These are phyloP conservation scores for Zygotorulaspora sp. DNA, from an alignment of 805 yeast genomes.

Conservation along the genomic window DNA sequence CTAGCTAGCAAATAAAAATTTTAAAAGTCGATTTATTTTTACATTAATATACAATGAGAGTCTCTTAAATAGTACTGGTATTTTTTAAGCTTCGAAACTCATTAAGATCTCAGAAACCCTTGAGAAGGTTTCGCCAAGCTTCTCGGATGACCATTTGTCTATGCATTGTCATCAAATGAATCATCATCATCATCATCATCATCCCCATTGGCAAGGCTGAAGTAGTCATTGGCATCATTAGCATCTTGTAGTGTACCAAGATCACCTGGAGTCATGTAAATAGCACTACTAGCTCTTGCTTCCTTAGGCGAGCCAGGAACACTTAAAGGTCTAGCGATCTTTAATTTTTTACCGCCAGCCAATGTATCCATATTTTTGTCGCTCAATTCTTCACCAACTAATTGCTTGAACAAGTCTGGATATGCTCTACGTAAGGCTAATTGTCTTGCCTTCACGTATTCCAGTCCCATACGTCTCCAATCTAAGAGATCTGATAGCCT, in stretches of 20 bases:
- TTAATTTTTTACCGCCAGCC: slow-evolving; percentile 45
- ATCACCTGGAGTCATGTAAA: slow-evolving; percentile 96
- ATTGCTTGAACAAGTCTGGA: slow-evolving; percentile 66
- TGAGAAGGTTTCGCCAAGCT: too few relatives aligned
- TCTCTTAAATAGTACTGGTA: too few relatives aligned
- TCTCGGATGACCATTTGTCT: too few relatives aligned
- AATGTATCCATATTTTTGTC: slow-evolving; percentile 31
- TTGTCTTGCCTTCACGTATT: slow-evolving; percentile 91
- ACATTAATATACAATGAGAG: too few relatives aligned
- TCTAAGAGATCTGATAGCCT: slow-evolving; percentile 87
- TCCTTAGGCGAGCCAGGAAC: slow-evolving; percentile 96
- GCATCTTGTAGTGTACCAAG: slow-evolving; percentile 94
- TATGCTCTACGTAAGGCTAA: slow-evolving; percentile 89
- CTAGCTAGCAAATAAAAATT: too few relatives aligned
- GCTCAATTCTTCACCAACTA: slow-evolving; percentile 31
- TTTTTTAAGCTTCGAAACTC: too few relatives aligned
- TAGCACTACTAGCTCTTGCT: slow-evolving; percentile 38
- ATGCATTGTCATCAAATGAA: slow-evolving; percentile 31
- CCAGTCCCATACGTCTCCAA: slow-evolving; percentile 98
- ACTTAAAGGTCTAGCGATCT: slow-evolving; percentile 84
- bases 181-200: slow-evolving; percentile 39
- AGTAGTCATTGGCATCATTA: slow-evolving; percentile 74
- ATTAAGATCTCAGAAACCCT: too few relatives aligned
- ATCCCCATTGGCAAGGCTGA: slow-evolving; percentile 39
- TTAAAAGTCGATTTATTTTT: too few relatives aligned